Percentiles rank a stretch among this genome's conserved stretches.
phyloP scores from a whole-genome alignment of 2,329 filamentous ascomycete genomes.

The Diaporthe citrichinensis region DNA sequence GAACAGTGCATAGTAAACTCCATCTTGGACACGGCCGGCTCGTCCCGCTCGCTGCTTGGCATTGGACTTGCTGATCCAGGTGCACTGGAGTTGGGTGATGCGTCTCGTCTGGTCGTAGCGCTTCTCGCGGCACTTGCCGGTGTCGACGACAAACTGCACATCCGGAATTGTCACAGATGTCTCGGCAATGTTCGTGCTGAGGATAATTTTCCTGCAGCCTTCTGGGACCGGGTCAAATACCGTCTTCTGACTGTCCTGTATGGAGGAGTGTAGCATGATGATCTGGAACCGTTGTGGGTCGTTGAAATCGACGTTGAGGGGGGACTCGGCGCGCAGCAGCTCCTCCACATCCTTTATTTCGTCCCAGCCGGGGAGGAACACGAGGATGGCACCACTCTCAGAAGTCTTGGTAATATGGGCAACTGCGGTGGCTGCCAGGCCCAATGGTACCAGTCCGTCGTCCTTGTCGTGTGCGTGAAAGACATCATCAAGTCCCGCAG shows the following conservation, averaged over 20 bases:
- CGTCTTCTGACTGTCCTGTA: constrained; percentile 56
- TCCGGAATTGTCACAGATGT: constrained; percentile 66
- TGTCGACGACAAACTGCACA: constrained; percentile 64
- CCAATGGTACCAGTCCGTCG: constrained; percentile 51
- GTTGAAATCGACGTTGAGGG: constrained; percentile 56
- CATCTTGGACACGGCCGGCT: constrained; percentile 62
- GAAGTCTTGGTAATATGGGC: constrained; percentile 60
- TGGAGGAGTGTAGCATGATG: constrained; percentile 61
- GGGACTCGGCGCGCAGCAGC: constrained; percentile 50
- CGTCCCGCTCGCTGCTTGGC: constrained; percentile 63
- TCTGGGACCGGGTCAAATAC: constrained; percentile 56
- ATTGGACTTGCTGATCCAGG: constrained; percentile 63
- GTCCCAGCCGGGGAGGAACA: constrained; percentile 59
- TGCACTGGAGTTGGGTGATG: constrained; percentile 55
- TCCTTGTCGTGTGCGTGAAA: neutral
- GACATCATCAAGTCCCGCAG: neutral
- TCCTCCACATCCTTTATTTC: constrained; percentile 48
- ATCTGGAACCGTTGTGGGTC: constrained; percentile 57
- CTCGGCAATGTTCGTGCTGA: constrained; percentile 66
- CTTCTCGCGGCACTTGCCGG: constrained; percentile 54
- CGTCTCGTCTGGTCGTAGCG: constrained; percentile 57
- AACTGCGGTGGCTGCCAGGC: constrained; percentile 59
- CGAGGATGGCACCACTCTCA: constrained; percentile 59
- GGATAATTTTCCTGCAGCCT: constrained; percentile 62
- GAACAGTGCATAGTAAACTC: constrained; percentile 64